Evolutionary conservation across 139 green algal genomes (phyloP).

Genomic region (Chlorella sorokiniana): DNA sequence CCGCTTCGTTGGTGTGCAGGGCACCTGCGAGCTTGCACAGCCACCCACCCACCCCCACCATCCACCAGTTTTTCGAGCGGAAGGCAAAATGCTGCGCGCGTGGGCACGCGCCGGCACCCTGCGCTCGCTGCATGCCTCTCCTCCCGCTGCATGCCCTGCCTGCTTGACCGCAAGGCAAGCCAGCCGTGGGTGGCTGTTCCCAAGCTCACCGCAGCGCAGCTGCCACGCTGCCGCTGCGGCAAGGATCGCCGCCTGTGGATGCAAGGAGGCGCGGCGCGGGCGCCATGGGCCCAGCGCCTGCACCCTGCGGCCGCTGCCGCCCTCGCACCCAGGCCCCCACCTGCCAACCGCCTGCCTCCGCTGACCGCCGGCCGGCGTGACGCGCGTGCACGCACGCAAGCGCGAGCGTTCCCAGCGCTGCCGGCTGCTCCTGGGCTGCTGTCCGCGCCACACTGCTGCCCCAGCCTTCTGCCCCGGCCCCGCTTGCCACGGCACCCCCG

Average conservation of each 20-base stretch:
- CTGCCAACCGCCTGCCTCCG: neutral
- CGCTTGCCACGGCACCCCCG: too few species aligned
- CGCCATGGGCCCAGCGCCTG: neutral
- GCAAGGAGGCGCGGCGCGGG: neutral
- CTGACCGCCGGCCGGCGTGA: too few species aligned
- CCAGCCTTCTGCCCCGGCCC: too few species aligned
- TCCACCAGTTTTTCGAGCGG: neutral
- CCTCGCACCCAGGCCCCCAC: neutral
- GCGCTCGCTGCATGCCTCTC: neutral
- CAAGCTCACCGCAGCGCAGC: slow-evolving; percentile 31
- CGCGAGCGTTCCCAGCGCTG: too few species aligned
- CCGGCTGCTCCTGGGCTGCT: too few species aligned
- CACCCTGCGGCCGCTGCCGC: neutral
- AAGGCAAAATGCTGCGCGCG: neutral
- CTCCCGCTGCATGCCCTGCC: neutral
- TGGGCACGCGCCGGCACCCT: neutral
- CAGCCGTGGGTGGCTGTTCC: slow-evolving; percentile 19
- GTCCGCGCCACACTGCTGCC: too few species aligned
- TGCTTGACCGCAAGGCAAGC: slow-evolving; percentile 4
- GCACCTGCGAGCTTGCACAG: slow-evolving; percentile 25
- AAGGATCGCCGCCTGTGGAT: neutral
- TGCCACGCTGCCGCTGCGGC: slow-evolving; percentile 1
- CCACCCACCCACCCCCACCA: neutral
- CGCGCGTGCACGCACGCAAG: too few species aligned
- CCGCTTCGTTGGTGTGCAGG: slow-evolving; percentile 10